Evolutionary conservation across 1,284 basidiomycete genomes (phyloP).

Genomic region (Neonothopanus nambi): DNA sequence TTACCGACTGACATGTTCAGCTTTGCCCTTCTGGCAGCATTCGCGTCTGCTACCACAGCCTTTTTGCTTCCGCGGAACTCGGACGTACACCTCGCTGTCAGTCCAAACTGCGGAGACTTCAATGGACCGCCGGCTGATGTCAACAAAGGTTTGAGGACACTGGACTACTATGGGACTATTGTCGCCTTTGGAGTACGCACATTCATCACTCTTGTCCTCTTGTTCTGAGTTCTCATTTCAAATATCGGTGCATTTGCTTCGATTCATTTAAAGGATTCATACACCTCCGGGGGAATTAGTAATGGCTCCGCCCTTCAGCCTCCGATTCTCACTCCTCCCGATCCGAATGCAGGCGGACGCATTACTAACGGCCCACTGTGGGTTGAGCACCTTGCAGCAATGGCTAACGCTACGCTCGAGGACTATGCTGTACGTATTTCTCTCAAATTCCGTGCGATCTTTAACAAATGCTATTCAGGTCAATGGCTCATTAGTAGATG

Average conservation of each 20-base stretch:
- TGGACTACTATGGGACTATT: constrained; percentile 40
- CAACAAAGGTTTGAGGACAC: constrained; percentile 40
- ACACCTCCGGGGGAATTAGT: constrained; percentile 33
- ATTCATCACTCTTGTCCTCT: not conserved
- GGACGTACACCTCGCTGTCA: constrained; percentile 41
- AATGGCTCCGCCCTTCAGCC: constrained; percentile 32
- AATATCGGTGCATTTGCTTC: too few relatives aligned
- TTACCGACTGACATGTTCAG: too few relatives aligned
- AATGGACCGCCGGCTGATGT: constrained; percentile 41
- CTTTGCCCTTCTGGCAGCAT: not conserved
- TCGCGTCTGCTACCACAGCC: not conserved
- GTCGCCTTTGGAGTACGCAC: constrained; percentile 47
- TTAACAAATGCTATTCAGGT: constrained; percentile 25
- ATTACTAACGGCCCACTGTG: constrained; percentile 39
- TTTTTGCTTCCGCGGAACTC: not conserved
- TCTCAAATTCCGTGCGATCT: not conserved
- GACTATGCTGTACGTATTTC: constrained; percentile 43
- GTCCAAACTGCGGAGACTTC: constrained; percentile 40
- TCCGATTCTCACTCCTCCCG: constrained; percentile 31
- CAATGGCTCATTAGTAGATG: constrained; percentile 35
- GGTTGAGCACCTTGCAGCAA: constrained; percentile 36
- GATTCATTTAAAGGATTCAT: constrained; percentile 32
- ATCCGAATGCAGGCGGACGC: constrained; percentile 38
- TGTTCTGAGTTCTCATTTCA: not conserved
- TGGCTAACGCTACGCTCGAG: constrained; percentile 35